These are phyloP conservation scores for Hanseniaspora hatyaiensis DNA, from an alignment of 805 yeast species.

Conservation along the genomic window DNA sequence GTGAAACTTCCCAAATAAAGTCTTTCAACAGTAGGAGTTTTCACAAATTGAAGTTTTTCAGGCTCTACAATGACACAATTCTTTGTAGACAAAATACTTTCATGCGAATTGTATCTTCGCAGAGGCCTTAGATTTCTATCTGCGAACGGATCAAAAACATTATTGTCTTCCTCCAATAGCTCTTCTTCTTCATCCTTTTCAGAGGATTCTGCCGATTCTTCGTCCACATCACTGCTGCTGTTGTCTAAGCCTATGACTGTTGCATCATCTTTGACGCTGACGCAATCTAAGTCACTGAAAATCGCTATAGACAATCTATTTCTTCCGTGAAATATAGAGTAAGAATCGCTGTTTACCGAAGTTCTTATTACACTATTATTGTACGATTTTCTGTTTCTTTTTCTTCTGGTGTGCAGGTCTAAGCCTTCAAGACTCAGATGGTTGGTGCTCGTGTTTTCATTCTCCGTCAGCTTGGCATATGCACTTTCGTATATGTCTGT, in stretches of 20 bases:
- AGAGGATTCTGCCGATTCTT: background rate
- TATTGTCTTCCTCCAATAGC: background rate
- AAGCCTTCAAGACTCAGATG: background rate
- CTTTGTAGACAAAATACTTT: conserved; percentile 25
- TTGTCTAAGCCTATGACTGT: conserved; percentile 9
- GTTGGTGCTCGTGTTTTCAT: background rate
- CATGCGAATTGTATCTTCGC: conserved; percentile 28
- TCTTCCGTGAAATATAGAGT: conserved; percentile 26
- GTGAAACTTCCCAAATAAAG: conserved; percentile 14
- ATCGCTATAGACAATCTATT: conserved; percentile 29
- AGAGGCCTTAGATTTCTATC: conserved; percentile 17
- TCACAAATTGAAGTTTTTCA: background rate
- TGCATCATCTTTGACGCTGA: conserved; percentile 11
- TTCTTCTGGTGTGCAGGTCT: background rate
- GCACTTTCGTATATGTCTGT: background rate
- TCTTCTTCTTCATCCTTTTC: conserved; percentile 11
- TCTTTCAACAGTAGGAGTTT: background rate
- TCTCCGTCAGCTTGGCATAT: background rate
- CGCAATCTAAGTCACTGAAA: conserved; percentile 22
- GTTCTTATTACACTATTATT: conserved; percentile 9
- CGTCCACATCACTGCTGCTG: conserved; percentile 1
- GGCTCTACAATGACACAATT: conserved; percentile 11
- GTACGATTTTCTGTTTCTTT: conserved; percentile 7
- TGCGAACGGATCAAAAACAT: background rate
- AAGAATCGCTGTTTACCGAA: conserved; percentile 22